phyloP scores from a whole-genome alignment of 345 rosid genomes.

The Nasturtium officinale region DNA sequence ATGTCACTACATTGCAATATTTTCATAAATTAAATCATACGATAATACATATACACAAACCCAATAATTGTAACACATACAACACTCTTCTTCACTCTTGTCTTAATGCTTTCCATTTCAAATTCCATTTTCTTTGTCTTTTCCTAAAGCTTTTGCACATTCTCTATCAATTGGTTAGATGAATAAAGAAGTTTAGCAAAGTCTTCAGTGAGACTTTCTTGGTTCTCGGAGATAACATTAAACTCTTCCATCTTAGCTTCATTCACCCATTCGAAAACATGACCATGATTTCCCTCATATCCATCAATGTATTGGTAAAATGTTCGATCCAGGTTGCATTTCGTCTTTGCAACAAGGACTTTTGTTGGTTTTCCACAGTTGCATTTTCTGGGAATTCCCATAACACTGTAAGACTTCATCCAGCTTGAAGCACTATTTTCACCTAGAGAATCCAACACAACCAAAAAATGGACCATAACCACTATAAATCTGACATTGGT shows the following conservation, averaged over 20 bases:
- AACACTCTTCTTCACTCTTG: too few relatives aligned
- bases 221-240: neutral
- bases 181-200: neutral
- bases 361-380: neutral
- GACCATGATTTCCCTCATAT: neutral
- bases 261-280: neutral
- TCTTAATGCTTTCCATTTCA: neutral
- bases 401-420: neutral
- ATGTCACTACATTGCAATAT: too few relatives aligned
- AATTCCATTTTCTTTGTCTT: neutral
- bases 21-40: too few relatives aligned
- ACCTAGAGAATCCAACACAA: too few relatives aligned
- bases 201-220: neutral
- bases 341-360: neutral
- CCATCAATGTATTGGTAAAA: neutral
- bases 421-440: too few relatives aligned
- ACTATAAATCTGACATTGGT: too few relatives aligned
- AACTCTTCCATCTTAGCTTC: neutral
- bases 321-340: too few relatives aligned
- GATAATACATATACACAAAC: too few relatives aligned
- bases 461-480: too few relatives aligned
- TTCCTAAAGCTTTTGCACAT: neutral
- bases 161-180: neutral
- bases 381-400: neutral
- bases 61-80: too few relatives aligned